phyloP scores from a whole-genome alignment of 129 eudicot genomes.

The Flaveria linearis region DNA sequence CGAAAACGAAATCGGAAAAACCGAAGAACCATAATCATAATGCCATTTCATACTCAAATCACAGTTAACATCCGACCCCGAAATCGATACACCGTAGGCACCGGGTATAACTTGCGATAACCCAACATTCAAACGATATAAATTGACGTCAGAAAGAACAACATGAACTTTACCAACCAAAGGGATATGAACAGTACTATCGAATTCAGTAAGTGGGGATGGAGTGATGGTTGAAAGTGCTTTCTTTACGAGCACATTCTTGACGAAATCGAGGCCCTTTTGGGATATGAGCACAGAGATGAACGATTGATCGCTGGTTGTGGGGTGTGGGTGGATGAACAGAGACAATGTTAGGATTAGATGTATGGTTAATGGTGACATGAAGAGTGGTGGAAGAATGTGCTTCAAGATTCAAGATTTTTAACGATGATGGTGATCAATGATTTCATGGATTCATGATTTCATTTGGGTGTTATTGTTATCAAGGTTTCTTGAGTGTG shows the following conservation, averaged over 20 bases:
- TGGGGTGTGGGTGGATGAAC: conserved; percentile 33
- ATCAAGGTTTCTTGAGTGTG: neutral
- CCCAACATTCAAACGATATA: conserved; percentile 42
- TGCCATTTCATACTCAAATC: conserved; percentile 52
- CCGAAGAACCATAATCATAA: conserved; percentile 50
- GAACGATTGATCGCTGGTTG: conserved; percentile 43
- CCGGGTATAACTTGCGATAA: conserved; percentile 43
- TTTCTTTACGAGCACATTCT: conserved; percentile 42
- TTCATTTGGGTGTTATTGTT: neutral
- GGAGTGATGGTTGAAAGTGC: conserved; percentile 52
- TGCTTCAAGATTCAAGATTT: conserved; percentile 19
- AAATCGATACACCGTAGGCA: conserved; percentile 39
- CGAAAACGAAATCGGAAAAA: conserved; percentile 46
- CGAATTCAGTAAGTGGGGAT: conserved; percentile 38
- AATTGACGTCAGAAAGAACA: conserved; percentile 44
- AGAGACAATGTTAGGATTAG: conserved; percentile 35
- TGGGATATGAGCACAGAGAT: conserved; percentile 54
- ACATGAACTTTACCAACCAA: conserved; percentile 47
- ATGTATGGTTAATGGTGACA: conserved; percentile 37
- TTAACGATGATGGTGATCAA: conserved; percentile 16
- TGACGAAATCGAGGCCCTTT: conserved; percentile 56
- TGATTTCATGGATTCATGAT: too few species aligned
- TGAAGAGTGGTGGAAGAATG: neutral
- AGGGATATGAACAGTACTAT: conserved; percentile 40
- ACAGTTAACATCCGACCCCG: conserved; percentile 45